Percentiles rank a stretch among this genome's conserved stretches.
Conservation (phyloP, 345 rosid genomes). For the Syzygium grande region DNA sequence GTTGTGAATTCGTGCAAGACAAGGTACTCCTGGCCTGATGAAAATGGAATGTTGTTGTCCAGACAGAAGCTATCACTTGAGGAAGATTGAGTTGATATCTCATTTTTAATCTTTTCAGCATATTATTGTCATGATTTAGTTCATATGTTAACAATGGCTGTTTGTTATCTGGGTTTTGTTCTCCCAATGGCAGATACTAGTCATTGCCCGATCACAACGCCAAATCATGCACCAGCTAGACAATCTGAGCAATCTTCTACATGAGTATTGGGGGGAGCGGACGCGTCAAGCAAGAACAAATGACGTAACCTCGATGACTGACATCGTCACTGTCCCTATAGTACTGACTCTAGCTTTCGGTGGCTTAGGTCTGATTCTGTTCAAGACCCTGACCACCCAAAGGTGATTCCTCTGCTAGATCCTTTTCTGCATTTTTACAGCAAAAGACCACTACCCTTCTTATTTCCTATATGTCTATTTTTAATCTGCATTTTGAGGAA, state of each 20-base stretch:
- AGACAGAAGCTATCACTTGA: not conserved
- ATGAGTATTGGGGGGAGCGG: constrained; percentile 61
- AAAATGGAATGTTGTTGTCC: not conserved
- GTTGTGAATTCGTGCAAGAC: not conserved
- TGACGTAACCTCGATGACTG: constrained; percentile 16
- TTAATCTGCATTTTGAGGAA: not conserved
- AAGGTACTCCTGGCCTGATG: not conserved
- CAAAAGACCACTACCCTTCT: not conserved
- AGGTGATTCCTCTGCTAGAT: constrained; percentile 10
- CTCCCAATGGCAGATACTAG: constrained; percentile 38
- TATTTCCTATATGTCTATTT: not conserved
- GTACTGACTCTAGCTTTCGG: constrained; percentile 59
- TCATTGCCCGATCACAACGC: constrained; percentile 68
- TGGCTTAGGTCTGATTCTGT: constrained; percentile 42
- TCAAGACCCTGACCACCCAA: constrained; percentile 21
- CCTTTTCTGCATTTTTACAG: not conserved
- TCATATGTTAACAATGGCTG: not conserved
- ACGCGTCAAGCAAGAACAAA: constrained; percentile 43
- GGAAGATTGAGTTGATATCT: not conserved
- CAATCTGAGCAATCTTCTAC: constrained; percentile 65
- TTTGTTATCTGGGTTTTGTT: not conserved
- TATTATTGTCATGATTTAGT: not conserved
- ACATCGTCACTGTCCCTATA: constrained; percentile 33
- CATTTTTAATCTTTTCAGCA: not conserved
- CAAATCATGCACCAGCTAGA: constrained; percentile 86